Conservation (phyloP, 2,329 filamentous ascomycete species). For the Cladorrhinum sp. region DNA sequence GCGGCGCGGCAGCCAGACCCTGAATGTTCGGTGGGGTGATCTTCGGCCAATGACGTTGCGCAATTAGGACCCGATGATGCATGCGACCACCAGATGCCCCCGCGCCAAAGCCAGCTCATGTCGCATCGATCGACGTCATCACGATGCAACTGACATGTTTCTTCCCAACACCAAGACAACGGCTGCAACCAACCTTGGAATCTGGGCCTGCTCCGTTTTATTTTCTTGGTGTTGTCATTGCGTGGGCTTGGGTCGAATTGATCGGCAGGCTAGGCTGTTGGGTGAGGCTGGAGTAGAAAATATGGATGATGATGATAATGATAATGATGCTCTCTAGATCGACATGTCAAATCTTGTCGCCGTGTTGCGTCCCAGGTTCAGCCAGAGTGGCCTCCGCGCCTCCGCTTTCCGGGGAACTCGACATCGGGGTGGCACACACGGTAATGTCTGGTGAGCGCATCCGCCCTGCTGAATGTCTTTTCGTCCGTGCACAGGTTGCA, state of each 20-base stretch:
- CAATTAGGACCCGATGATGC: constrained; percentile 17
- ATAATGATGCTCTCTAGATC: neutral
- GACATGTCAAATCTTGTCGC: constrained; percentile 3
- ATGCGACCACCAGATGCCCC: constrained; percentile 3
- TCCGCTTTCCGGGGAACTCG: constrained; percentile 67
- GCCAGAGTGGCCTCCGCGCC: constrained; percentile 31
- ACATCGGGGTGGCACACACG: constrained; percentile 89
- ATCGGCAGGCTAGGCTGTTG: neutral
- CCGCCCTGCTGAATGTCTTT: constrained; percentile 93
- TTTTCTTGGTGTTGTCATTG: neutral
- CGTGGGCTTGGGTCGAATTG: neutral
- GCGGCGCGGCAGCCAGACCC: constrained; percentile 22
- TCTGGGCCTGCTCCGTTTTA: constrained; percentile 2
- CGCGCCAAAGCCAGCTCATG: constrained; percentile 5
- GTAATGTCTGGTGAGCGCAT: constrained; percentile 92
- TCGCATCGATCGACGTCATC: constrained; percentile 26
- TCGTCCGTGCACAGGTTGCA: constrained; percentile 93
- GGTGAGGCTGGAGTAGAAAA: neutral
- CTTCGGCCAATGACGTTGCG: constrained; percentile 19
- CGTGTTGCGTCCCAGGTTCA: neutral
- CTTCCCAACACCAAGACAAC: constrained; percentile 2
- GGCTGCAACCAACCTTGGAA: constrained; percentile 10
- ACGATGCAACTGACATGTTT: constrained; percentile 20
- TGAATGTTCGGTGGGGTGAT: constrained; percentile 18
- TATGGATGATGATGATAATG: neutral